Evolutionary conservation across 1,284 basidiomycete species (phyloP).

Genomic region (Peniophora sp.): DNA sequence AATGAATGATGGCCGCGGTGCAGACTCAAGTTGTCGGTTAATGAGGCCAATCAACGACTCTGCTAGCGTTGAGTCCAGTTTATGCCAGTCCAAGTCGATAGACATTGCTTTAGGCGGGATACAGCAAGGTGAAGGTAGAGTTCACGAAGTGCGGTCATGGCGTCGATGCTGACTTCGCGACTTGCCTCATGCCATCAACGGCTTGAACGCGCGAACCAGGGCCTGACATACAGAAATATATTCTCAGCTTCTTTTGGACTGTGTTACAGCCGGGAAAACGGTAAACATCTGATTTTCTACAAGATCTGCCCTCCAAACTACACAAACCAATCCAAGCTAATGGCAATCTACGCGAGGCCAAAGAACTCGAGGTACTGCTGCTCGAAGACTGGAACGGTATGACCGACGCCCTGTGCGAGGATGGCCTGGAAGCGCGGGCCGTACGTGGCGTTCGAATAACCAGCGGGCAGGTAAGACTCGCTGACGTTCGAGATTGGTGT

Average conservation of each 20-base stretch:
- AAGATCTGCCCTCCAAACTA: too few relatives aligned
- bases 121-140: too few relatives aligned
- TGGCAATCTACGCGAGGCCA: neutral
- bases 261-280: too few relatives aligned
- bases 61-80: conserved; percentile 67
- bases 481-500: conserved; percentile 28
- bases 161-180: too few relatives aligned
- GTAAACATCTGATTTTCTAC: too few relatives aligned
- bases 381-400: conserved; percentile 3
- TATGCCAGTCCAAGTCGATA: conserved; percentile 74
- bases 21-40: conserved; percentile 69
- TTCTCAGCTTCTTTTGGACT: too few relatives aligned
- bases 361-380: conserved; percentile 3
- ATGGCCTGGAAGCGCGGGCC: conserved; percentile 5
- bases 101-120: conserved; percentile 40
- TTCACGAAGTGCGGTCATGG: too few relatives aligned
- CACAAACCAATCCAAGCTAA: too few relatives aligned
- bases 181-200: too few relatives aligned
- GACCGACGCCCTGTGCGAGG: conserved; percentile 4
- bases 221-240: too few relatives aligned
- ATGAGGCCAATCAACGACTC: conserved; percentile 68
- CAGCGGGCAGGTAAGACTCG: conserved; percentile 26
- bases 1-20: conserved; percentile 83
- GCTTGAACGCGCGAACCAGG: too few relatives aligned
- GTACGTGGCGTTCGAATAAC: conserved; percentile 29